Base-by-base conservation (phyloP, 345 rosid species). In the Physaria fendleri region DNA sequence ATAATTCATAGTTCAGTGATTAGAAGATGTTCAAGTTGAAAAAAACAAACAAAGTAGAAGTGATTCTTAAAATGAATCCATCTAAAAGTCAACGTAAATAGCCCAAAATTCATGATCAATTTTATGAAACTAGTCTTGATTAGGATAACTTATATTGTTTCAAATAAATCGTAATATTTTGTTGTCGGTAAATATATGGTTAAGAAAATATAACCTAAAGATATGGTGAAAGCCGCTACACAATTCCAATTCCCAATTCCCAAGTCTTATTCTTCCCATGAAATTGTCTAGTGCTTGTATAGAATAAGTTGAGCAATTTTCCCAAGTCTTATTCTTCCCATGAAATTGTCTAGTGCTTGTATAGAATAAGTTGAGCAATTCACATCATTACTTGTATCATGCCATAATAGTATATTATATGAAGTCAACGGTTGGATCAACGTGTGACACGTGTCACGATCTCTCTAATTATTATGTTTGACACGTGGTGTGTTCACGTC, bases 211-310 rank as follows among this genome's bases (percentile, higher is more conserved):
- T 40, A 59, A 41, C 59, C 38, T 17, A 46, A 65, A 56, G 38
- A 66, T 58, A 58, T 23, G 59, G 43, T 58, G 59, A 49, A 16
- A 25, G 65, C 45, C 45, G 12, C 48, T 34, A 51, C 5, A 25
- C 40, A 54, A 23, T 46, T 8, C 57, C 67, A 53, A 52, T n/a
- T n/a, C n/a, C n/a, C n/a, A n/a, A n/a, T 69, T 55, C 64, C 64
- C n/a, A 46, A 54, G 50, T 18, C 10, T 17, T 46, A 37, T 62
- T 44, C 10, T 68, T 50, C 29, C 72, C 40, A 59, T 68, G 21
- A 51, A 42, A 24, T 33, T 68, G 60, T 68, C 72, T 30, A 41
- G 22, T 33, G 14, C 45, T 24, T 42, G 60, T 59, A 42, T 59
- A 46, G 39, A 33, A 24, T 34, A 59, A 30, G 43, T 48, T 34